Evolutionary conservation across 495 filamentous ascomycete species (phyloP).

Genomic region (Tuber umbilicatum): DNA sequence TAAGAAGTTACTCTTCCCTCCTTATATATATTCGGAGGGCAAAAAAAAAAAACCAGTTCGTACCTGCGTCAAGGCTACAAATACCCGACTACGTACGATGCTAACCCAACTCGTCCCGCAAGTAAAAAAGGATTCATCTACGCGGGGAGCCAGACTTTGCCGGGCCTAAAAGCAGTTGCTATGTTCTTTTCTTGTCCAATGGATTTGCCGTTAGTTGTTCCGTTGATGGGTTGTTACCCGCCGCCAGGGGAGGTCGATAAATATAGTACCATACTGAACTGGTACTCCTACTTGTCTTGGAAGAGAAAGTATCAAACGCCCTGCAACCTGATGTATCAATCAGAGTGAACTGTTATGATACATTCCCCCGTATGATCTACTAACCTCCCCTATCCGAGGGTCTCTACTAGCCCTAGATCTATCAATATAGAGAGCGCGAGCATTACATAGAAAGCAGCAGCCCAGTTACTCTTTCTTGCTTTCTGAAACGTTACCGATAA

Average conservation of each 20-base stretch:
- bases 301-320: conserved; percentile 1
- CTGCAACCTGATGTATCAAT: not conserved
- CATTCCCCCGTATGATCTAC: not conserved
- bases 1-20: conserved; percentile 8
- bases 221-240: conserved; percentile 19
- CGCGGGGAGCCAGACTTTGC: conserved; percentile 5
- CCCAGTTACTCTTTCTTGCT: not conserved
- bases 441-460: not conserved
- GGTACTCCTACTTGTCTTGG: not conserved
- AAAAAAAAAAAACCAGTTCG: not conserved
- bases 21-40: conserved; percentile 19
- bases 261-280: conserved; percentile 15
- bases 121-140: conserved; percentile 6
- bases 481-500: not conserved
- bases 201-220: conserved; percentile 4
- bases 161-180: conserved; percentile 18
- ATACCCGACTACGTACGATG: not conserved
- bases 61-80: not conserved
- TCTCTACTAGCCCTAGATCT: not conserved
- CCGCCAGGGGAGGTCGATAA: conserved; percentile 21
- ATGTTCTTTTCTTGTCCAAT: conserved; percentile 31
- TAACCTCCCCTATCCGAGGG: not conserved
- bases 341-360: not conserved
- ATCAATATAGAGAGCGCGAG: not conserved
- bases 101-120: not conserved